These are phyloP conservation scores for Aspergillus kassunensis DNA, from an alignment of 495 filamentous ascomycete species.

Conservation along the genomic window DNA sequence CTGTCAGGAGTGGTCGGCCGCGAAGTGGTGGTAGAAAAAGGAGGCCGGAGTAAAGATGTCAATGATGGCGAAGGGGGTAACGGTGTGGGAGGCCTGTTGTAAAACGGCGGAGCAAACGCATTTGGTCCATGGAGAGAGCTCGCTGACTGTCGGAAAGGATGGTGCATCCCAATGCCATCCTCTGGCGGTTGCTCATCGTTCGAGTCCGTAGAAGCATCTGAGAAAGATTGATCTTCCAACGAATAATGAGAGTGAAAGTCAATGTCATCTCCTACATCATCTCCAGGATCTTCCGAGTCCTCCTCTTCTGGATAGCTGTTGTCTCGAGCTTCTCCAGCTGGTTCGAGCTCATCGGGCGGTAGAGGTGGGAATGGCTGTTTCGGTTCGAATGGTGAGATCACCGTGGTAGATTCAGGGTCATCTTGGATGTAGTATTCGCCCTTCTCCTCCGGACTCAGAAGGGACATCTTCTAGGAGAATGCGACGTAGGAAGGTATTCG, in stretches of 20 bases:
- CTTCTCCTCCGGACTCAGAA: conserved; percentile 12
- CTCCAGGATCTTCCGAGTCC: conserved; percentile 25
- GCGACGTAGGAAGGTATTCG: background rate
- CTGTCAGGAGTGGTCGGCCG: conserved; percentile 88
- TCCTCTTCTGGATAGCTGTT: conserved; percentile 28
- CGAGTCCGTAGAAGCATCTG: conserved; percentile 35
- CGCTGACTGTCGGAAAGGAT: conserved; percentile 41
- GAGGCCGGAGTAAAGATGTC: conserved; percentile 85
- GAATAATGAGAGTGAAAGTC: conserved; percentile 49
- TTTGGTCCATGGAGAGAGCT: conserved; percentile 42
- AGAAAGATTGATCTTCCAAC: conserved; percentile 37
- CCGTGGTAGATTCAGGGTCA: conserved; percentile 7
- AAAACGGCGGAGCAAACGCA: conserved; percentile 82
- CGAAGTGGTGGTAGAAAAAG: conserved; percentile 66
- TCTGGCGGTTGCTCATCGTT: conserved; percentile 30
- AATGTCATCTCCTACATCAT: conserved; percentile 39
- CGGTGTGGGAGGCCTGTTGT: conserved; percentile 82
- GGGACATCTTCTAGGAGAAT: conserved; percentile 13
- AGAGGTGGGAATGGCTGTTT: conserved; percentile 42
- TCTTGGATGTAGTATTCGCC: conserved; percentile 1
- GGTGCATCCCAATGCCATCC: conserved; percentile 33
- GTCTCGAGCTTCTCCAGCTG: conserved; percentile 22
- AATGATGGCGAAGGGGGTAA: conserved; percentile 90
- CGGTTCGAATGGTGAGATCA: conserved; percentile 21
- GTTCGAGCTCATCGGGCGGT: conserved; percentile 26